Evolutionary conservation across 805 yeast genomes (phyloP).

Genomic region (Candida yuanshanica): DNA sequence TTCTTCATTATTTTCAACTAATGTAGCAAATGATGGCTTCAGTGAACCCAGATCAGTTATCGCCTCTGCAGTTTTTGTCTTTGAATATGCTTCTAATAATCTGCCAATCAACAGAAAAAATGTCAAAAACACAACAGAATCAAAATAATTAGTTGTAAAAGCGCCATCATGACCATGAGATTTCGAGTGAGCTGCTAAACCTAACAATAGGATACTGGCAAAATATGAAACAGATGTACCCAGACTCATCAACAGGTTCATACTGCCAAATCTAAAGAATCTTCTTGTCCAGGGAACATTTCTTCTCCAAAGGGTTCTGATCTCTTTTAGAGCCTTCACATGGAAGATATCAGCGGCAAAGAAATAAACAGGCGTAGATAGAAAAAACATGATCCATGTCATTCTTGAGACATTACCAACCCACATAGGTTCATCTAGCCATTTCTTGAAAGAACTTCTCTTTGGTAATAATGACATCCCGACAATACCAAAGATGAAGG

Average conservation of each 20-base stretch:
- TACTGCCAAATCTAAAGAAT: conserved; percentile 66
- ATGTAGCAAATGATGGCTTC: conserved; percentile 44
- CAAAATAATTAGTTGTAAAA: conserved; percentile 64
- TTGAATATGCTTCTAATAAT: conserved; percentile 59
- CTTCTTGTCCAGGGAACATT: conserved; percentile 51
- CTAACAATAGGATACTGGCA: conserved; percentile 55
- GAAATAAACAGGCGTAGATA: conserved; percentile 70
- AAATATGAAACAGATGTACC: conserved; percentile 72
- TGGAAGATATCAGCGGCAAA: conserved; percentile 73
- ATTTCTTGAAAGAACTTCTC: conserved; percentile 36
- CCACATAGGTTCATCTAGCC: conserved; percentile 61
- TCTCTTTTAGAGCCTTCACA: conserved; percentile 55
- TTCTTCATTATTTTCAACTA: conserved; percentile 31
- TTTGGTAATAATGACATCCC: conserved; percentile 55
- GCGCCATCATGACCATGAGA: conserved; percentile 26
- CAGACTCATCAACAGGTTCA: conserved; percentile 65
- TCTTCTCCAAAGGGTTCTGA: conserved; percentile 50
- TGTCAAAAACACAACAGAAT: conserved; percentile 71
- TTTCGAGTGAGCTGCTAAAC: conserved; percentile 33
- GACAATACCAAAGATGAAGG: conserved; percentile 64
- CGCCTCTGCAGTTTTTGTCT: conserved; percentile 61
- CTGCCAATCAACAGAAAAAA: conserved; percentile 70
- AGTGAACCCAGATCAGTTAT: conserved; percentile 46
- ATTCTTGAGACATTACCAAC: conserved; percentile 53
- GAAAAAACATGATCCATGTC: conserved; percentile 58